phyloP scores from a whole-genome alignment of 768 basidiomycete species.

The Suillus sp. region DNA sequence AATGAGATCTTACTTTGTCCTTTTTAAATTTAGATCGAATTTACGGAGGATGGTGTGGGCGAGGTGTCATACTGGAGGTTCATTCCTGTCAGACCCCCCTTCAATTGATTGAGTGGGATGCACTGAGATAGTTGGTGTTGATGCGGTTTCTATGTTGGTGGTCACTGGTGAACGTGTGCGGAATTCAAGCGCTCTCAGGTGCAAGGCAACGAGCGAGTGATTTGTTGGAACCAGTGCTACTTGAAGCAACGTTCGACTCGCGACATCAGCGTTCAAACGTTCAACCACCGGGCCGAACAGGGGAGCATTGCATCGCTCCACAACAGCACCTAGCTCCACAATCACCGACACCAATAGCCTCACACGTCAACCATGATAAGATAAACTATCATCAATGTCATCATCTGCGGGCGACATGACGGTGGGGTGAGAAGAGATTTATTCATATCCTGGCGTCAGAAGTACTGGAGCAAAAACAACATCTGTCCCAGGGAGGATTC shows the following conservation, averaged over 20 bases:
- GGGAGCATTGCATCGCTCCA: background rate
- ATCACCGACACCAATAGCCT: background rate
- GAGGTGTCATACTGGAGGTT: background rate
- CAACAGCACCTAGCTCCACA: too few species aligned
- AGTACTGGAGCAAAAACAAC: too few species aligned
- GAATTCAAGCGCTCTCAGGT: background rate
- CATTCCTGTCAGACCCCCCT: background rate
- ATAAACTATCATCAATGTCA: background rate
- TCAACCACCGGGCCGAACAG: background rate
- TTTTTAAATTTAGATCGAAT: background rate
- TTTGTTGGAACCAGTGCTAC: background rate
- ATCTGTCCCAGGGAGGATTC: conserved; percentile 38
- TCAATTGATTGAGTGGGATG: background rate
- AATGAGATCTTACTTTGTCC: background rate
- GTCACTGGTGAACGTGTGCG: background rate
- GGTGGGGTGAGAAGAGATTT: background rate
- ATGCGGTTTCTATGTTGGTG: background rate
- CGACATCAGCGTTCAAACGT: background rate
- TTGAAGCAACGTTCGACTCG: background rate
- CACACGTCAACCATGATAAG: background rate
- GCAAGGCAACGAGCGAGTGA: background rate
- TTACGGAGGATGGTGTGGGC: background rate
- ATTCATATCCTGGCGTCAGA: too few species aligned
- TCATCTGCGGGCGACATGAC: background rate
- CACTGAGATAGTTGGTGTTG: background rate